Evolutionary conservation across 768 basidiomycete genomes (phyloP).

Genomic region (Flagelloscypha sp.): DNA sequence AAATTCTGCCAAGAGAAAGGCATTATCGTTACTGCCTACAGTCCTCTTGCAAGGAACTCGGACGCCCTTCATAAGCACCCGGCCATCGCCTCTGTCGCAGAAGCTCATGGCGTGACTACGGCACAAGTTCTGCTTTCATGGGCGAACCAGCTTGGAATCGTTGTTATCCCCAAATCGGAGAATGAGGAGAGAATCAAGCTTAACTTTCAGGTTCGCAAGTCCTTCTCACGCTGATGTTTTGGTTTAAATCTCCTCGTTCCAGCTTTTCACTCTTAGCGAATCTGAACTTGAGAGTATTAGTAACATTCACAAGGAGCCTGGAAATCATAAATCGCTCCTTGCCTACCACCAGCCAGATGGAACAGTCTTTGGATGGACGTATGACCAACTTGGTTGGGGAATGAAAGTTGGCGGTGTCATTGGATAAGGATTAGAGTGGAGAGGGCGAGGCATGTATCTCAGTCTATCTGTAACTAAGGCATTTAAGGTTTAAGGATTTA

Average conservation of each 20-base stretch:
- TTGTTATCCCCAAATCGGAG: slow-evolving; percentile 71
- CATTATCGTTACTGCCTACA: slow-evolving; percentile 61
- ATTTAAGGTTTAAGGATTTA: no score
- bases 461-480: no score
- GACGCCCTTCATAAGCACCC: slow-evolving; percentile 25
- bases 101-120: slow-evolving; percentile 34
- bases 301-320: slow-evolving; percentile 29
- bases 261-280: slow-evolving; percentile 26
- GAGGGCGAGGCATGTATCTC: slow-evolving; percentile 5
- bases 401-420: slow-evolving; percentile 26
- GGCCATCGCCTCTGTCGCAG: slow-evolving; percentile 23
- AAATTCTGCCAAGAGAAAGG: slow-evolving; percentile 46
- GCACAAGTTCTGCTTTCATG: slow-evolving; percentile 74
- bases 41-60: slow-evolving; percentile 37
- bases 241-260: slow-evolving; percentile 10
- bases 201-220: slow-evolving; percentile 33
- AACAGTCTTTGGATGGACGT: slow-evolving; percentile 36
- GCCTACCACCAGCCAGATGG: slow-evolving; percentile 17
- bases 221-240: slow-evolving; percentile 1
- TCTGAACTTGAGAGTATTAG: slow-evolving; percentile 34
- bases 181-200: slow-evolving; percentile 34
- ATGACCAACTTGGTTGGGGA: slow-evolving; percentile 36
- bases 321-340: slow-evolving; percentile 31
- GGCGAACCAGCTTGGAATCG: slow-evolving; percentile 68
- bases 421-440: slow-evolving; percentile 4